Conservation (phyloP, 2,329 filamentous ascomycete genomes). For the Tolypocladium endophyticum region DNA sequence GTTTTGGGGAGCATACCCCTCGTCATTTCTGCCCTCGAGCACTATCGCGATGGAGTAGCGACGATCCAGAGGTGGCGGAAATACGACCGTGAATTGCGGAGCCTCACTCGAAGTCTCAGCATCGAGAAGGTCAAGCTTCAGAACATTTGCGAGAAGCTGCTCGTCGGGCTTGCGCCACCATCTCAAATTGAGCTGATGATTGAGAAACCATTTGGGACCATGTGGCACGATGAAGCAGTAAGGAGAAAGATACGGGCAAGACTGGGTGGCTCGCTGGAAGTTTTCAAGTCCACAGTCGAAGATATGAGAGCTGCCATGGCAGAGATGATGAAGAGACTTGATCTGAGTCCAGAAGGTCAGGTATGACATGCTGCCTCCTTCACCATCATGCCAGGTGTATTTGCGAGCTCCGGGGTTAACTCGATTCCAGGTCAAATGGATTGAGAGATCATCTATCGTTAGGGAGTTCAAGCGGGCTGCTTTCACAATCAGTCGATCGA, state of each 20-base stretch:
- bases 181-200: constrained; percentile 18
- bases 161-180: constrained; percentile 11
- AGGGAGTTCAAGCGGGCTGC: not conserved
- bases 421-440: not conserved
- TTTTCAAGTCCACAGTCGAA: constrained; percentile 12
- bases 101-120: constrained; percentile 10
- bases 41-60: constrained; percentile 11
- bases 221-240: constrained; percentile 13
- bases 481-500: not conserved
- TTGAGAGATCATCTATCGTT: not conserved
- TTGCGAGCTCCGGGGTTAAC: not conserved
- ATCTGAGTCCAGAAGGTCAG: not conserved
- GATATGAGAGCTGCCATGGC: constrained; percentile 13
- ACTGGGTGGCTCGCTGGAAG: constrained; percentile 10
- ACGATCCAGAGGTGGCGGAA: constrained; percentile 7
- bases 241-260: constrained; percentile 10
- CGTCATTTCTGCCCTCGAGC: constrained; percentile 7
- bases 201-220: constrained; percentile 12
- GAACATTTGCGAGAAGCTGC: constrained; percentile 19
- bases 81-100: constrained; percentile 11
- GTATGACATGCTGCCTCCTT: not conserved
- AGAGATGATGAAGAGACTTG: constrained; percentile 5
- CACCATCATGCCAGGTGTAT: not conserved
- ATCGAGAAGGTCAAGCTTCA: constrained; percentile 15
- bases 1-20: constrained; percentile 12